A percentile compares a stretch with the other conserved stretches of the same genome.
These are phyloP conservation scores for Mimosa bimucronata DNA, from an alignment of 306 rosid species.

Conservation along the genomic window DNA sequence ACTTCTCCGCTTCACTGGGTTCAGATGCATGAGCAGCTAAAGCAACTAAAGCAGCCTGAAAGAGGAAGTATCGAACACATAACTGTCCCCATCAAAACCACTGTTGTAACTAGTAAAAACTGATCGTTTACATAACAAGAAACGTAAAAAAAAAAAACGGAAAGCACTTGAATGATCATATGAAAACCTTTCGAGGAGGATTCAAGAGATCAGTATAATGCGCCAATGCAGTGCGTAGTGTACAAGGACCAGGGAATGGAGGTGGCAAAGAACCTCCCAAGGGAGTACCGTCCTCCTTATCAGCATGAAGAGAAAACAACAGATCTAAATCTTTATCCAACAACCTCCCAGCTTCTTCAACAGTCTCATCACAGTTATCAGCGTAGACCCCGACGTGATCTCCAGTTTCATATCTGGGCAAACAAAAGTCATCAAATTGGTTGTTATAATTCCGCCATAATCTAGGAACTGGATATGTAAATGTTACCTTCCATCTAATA, in stretches of 20 bases:
- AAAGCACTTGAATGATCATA: conserved; percentile 5
- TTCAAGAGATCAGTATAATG: conserved; percentile 65
- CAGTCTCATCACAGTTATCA: conserved; percentile 77
- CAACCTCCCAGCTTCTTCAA: conserved; percentile 79
- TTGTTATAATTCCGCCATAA: background rate
- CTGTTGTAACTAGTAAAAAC: background rate
- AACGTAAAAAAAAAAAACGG: background rate
- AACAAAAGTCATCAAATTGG: conserved; percentile 21
- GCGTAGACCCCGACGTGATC: conserved; percentile 96
- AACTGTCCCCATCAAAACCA: conserved; percentile 1
- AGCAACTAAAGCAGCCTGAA: conserved; percentile 67
- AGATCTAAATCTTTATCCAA: conserved; percentile 78
- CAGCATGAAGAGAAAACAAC: conserved; percentile 75
- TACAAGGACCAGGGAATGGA: conserved; percentile 86
- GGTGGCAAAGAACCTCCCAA: conserved; percentile 82
- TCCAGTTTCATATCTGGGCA: conserved; percentile 91
- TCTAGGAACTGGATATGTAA: background rate
- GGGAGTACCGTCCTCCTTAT: conserved; percentile 88
- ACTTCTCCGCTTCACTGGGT: conserved; percentile 63
- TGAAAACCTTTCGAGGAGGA: conserved; percentile 65
- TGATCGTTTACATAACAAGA: background rate
- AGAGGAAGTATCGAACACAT: background rate
- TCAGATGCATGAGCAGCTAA: conserved; percentile 69
- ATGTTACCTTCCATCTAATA: conserved; percentile 6
- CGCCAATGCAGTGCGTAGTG: conserved; percentile 60